Conservation (phyloP, 495 filamentous ascomycete genomes). For the Monascus purpureus region DNA sequence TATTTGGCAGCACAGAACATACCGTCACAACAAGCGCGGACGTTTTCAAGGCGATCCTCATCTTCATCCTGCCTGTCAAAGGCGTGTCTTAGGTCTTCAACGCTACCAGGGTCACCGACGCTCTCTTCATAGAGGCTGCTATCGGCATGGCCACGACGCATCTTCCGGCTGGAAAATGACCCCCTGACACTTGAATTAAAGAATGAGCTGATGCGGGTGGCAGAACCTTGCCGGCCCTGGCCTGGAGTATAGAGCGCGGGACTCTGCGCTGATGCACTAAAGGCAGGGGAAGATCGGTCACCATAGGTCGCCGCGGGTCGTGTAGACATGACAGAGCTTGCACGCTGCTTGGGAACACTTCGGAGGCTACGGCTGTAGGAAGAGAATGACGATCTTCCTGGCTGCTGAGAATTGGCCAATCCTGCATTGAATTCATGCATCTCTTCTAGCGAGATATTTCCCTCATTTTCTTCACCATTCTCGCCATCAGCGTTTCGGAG, state of each 20-base stretch:
- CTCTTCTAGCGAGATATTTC: slow-evolving; percentile 57
- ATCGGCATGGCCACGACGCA: slow-evolving; percentile 20
- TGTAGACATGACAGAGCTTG: slow-evolving; percentile 31
- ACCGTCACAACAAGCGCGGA: slow-evolving; percentile 96
- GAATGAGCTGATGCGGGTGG: slow-evolving; percentile 30
- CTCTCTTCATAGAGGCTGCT: slow-evolving; percentile 54
- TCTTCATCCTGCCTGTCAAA: slow-evolving; percentile 64
- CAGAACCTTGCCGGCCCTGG: slow-evolving; percentile 21
- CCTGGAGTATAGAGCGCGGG: slow-evolving; percentile 26
- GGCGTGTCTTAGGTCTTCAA: slow-evolving; percentile 63
- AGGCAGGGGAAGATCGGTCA: slow-evolving; percentile 22
- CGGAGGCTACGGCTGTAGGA: slow-evolving; percentile 61
- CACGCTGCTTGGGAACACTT: slow-evolving; percentile 38
- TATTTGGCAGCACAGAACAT: no score
- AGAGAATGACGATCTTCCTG: slow-evolving; percentile 55
- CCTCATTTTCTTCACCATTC: slow-evolving; percentile 41
- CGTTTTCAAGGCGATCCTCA: slow-evolving; percentile 75
- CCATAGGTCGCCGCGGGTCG: slow-evolving; percentile 28
- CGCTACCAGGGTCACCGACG: slow-evolving; percentile 53
- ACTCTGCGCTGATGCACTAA: slow-evolving; percentile 29
- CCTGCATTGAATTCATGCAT: slow-evolving; percentile 81
- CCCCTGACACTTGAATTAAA: slow-evolving; percentile 32
- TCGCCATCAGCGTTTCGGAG: slow-evolving; percentile 50
- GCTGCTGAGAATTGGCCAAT: slow-evolving; percentile 38
- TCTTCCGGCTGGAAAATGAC: slow-evolving; percentile 27